Conservation (phyloP, 805 yeast species). For the Ogataea philodendri region DNA sequence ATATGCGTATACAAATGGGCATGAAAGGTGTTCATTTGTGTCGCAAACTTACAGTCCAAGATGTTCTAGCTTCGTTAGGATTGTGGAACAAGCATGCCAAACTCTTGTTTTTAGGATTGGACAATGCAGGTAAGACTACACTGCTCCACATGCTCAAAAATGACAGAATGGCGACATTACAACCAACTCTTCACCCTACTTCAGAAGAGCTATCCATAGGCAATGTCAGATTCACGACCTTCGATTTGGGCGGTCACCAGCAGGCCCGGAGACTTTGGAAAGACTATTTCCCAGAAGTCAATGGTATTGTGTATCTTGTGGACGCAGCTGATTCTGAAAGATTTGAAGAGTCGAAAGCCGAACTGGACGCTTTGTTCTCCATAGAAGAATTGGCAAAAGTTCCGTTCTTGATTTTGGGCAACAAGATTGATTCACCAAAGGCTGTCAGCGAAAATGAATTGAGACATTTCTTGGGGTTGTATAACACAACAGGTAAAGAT, state of each 20-base stretch:
- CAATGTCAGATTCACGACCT: slow-evolving; percentile 93
- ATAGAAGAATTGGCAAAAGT: slow-evolving; percentile 88
- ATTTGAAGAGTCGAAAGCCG: slow-evolving; percentile 91
- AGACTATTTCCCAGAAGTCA: slow-evolving; percentile 98
- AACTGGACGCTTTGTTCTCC: slow-evolving; percentile 86
- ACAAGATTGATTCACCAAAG: slow-evolving; percentile 90
- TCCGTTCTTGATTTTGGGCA: slow-evolving; percentile 92
- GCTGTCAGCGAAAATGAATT: slow-evolving; percentile 96
- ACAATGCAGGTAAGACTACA: slow-evolving; percentile 97
- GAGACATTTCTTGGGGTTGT: slow-evolving; percentile 84
- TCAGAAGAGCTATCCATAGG: slow-evolving; percentile 98
- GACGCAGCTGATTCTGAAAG: slow-evolving; percentile 97
- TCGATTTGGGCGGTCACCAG: slow-evolving; percentile 97
- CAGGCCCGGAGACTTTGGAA: slow-evolving; percentile 99
- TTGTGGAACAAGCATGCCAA: slow-evolving; percentile 95
- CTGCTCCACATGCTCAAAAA: slow-evolving; percentile 82
- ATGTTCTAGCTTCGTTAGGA: slow-evolving; percentile 74
- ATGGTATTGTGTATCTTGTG: slow-evolving; percentile 93
- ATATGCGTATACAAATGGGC: background rate
- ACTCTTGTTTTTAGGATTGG: slow-evolving; percentile 90
- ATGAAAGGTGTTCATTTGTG: slow-evolving; percentile 3
- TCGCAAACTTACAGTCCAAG: slow-evolving; percentile 49
- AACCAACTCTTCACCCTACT: slow-evolving; percentile 98
- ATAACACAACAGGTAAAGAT: slow-evolving; percentile 88
- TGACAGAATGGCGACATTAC: slow-evolving; percentile 95